Evolutionary conservation across 2,329 filamentous ascomycete genomes (phyloP).

Genomic region (Diaporthe sp.): DNA sequence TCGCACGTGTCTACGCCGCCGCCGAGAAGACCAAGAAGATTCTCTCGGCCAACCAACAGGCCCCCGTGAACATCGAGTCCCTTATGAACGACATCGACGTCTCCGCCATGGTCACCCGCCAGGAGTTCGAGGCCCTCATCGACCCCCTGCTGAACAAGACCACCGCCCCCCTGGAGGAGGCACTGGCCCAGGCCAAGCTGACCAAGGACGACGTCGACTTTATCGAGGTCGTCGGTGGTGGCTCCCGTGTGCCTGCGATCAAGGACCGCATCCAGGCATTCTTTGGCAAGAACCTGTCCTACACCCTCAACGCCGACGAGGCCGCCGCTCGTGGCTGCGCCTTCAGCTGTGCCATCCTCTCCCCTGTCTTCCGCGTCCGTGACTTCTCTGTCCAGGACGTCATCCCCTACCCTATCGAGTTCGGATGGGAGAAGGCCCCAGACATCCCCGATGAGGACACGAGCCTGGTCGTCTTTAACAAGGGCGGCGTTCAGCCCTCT

Average conservation of each 20-base stretch:
- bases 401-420: slow-evolving; percentile 97
- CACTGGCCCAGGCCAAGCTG: slow-evolving; percentile 92
- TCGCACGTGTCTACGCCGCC: slow-evolving; percentile 85
- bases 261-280: slow-evolving; percentile 91
- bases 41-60: slow-evolving; percentile 91
- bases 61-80: slow-evolving; percentile 95
- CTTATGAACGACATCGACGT: slow-evolving; percentile 99
- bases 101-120: slow-evolving; percentile 86
- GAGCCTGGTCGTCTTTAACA: slow-evolving; percentile 96
- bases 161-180: slow-evolving; percentile 84
- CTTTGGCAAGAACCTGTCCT: slow-evolving; percentile 93
- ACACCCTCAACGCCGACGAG: slow-evolving; percentile 98
- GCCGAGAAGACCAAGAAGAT: slow-evolving; percentile 99
- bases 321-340: slow-evolving; percentile 95
- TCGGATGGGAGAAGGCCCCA: slow-evolving; percentile 97
- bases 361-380: slow-evolving; percentile 96
- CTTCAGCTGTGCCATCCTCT: slow-evolving; percentile 97
- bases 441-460: slow-evolving; percentile 99
- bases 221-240: slow-evolving; percentile 94
- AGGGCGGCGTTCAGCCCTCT: slow-evolving; percentile 94
- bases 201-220: slow-evolving; percentile 91
- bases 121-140: slow-evolving; percentile 92
- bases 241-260: slow-evolving; percentile 90
- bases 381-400: slow-evolving; percentile 99
- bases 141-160: slow-evolving; percentile 83